Evolutionary conservation across 345 rosid species (phyloP), one percentile per base, ranked within the genome.

Genomic region (Linum usitatissimum): DNA sequence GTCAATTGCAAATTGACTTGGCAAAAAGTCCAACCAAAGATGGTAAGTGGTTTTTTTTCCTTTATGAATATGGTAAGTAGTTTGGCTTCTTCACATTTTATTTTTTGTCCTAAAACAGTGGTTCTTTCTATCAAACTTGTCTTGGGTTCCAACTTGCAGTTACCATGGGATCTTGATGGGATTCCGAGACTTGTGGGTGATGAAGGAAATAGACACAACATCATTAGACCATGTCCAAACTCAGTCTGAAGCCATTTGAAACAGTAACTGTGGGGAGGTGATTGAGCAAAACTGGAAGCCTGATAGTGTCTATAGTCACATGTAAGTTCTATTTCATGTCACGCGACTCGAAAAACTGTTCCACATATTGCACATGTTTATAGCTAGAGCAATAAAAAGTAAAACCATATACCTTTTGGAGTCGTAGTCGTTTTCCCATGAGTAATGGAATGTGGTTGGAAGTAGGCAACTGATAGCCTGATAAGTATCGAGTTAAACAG

Each of bases 41-140:
- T 62, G 72, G 81, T 66, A 71, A 65, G 75, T 69, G 59, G 66
- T 53, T n/a, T n/a, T n/a, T n/a, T n/a, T n/a, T n/a, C n/a, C n/a
- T n/a, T n/a, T n/a, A n/a, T n/a, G n/a, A n/a, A n/a, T n/a, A 73
- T 62, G 72, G 81, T 66, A 71, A 65, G 75, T 69, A 30, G 66
- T 53, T 48, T 31, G 9, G 38, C 1, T 34, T 23, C 36, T 12
- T 53, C 55, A 49, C n/a, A 31, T 51, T 67, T 48, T 66, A 48
- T 63, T n/a, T n/a, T n/a, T n/a, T n/a, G n/a, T n/a, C n/a, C n/a
- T n/a, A n/a, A n/a, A n/a, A n/a, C 19, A 36, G 21, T 45, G n/a
- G 53, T 28, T 23, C 28, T 23, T 23, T 28, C 49, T 7, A n/a
- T 34, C 9, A 53, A 19, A 7, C 2, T 34, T 13, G 38, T 57